Evolutionary conservation across 2,329 filamentous ascomycete species (phyloP), one percentile per base, ranked within the genome.

Genomic region (Talaromyces sp.): DNA sequence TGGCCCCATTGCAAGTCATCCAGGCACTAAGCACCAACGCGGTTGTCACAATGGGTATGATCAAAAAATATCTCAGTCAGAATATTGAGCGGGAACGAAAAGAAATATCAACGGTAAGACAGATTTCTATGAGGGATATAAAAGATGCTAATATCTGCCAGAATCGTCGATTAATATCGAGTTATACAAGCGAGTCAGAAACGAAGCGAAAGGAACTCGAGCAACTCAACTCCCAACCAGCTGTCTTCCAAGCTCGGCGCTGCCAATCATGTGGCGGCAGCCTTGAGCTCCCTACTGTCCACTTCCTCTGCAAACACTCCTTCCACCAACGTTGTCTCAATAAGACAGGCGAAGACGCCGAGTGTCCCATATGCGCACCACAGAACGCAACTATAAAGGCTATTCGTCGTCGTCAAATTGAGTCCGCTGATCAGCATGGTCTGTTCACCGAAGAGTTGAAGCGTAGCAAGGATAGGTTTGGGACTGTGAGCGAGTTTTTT

Each of bases 1-100:
- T 99, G 91, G 94, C 95, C 0, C 95, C 95, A 0, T 82, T 99
- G 3, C 95, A 99, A 76, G 95, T 99, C 36, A 95, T 99, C 17
- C 94, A 99, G 77, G 95, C 93, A 0, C 85, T 99, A 15, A 89
- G 86, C 67, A 85, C 85, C 61, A 91, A 90, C 70, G 86, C 89
- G 5, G 92, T 97, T 2, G 94, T 96, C 0, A 98, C 93, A 0
- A 97, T 99, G 91, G 95, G 94, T 60, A 93, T 98, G 85, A 90
- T 99, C 68, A 98, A 97, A 79, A 88, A 89, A 5, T 99, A 99
- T 77, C 87, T 99, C 1, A 88, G 91, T 68, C 88, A 91, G 59
- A 97, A 93, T 8, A 96, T 99, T 68, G 89, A 92, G 70, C 88
- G 92, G 60, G 95, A 99, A 79, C 87, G 92, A 29, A 89, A 88